Base-by-base conservation (phyloP, 345 rosid genomes). In the Erodium maritimum region DNA sequence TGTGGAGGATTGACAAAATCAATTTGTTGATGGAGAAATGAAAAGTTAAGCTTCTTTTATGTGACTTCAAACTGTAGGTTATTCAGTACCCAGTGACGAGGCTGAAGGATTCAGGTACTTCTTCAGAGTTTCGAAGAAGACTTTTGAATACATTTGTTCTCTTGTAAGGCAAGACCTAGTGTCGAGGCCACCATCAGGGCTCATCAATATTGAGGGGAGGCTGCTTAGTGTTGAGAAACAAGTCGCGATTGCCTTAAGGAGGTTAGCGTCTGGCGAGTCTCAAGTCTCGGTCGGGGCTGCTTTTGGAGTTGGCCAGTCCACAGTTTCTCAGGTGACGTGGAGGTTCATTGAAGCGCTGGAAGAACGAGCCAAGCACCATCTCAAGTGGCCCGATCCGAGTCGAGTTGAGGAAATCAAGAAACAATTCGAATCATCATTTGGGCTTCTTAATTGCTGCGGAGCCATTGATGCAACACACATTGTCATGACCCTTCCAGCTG, bases 241-340 rank as follows among this genome's bases (percentile, higher is more conserved):
- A 70, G 97, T 88, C 52, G 97, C 97, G 14, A 91, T 91, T 54
- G 91, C 97, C 55, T 67, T 88, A 0, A 72, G 98, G 73, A 79
- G 93, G 71, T 64, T 91, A 61, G 98, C 98, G 3, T 91, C 98
- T 1, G 96, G 98, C 14, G 95, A 91, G 53, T 91, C 98, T 63
- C 98, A 91, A 67, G 98, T 91, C 64, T 91, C 93, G 0, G 93
- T 91, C 2, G 98, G 95, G 19, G 87, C 84, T 24, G 79, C 98
- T 61, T 88, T 91, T 52, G 86, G 96, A 48, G 95, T 89, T 29
- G 96, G 99, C 56, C 99, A 89, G 54, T 93, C 99, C 23, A 93
- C 99, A 0, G 99, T 93, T 51, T 93, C 99, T 56, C 99, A 89
- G 71, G 96, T 89, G 59, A 91, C 96, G 7, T 91, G 99, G 96